Base-by-base conservation (phyloP, 495 filamentous ascomycete genomes). In the Annulohypoxylon maeteangense region DNA sequence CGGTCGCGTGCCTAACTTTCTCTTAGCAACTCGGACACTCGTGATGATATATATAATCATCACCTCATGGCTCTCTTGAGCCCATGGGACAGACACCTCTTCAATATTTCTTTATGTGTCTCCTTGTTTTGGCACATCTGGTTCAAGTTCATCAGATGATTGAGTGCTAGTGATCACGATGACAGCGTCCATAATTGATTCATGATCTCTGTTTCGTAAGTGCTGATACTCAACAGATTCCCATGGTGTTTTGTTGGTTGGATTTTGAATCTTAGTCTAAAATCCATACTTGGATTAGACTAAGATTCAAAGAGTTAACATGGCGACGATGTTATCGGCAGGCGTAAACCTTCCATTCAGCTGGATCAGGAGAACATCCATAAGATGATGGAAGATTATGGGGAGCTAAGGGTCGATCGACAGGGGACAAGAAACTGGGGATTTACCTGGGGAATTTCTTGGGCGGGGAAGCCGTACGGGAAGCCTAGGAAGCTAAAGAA, bases 371-470 rank as follows among this genome's bases (percentile, higher is more conserved):
- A 44, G 38, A 12, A 29, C 40, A n/a, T n/a, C 16, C 4, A 44
- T 20, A 44, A 18, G 40, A 44, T 44, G n/a, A 23, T 31, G 32
- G 59, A 57, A 45, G 44, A 59, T 64, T 50, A 36, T 54, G 59
- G 63, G 54, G 69, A 67, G 51, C 16, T 47, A 56, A 56, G 25
- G 25, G 63, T 56, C 50, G 64, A 72, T 72, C 51, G 32, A 54
- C 63, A 67, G 70, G 70, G 70, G 22, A 68, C 60, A 32, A 61
- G 44, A 47, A 22, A 22, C 40, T 62, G 50, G 42, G 50, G 66
- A 34, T 40, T n/a, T 40, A 51, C 10, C 22, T 51, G 47, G 45
- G 45, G 45, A 51, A 27, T 62, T 40, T 47, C 40, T 31, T 12
- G 20, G 32, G 54, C 32, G 25, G 54, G 20, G 7, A 27, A 22